phyloP scores from a whole-genome alignment of 2,329 filamentous ascomycete genomes.

The Waltergamsia citrina region DNA sequence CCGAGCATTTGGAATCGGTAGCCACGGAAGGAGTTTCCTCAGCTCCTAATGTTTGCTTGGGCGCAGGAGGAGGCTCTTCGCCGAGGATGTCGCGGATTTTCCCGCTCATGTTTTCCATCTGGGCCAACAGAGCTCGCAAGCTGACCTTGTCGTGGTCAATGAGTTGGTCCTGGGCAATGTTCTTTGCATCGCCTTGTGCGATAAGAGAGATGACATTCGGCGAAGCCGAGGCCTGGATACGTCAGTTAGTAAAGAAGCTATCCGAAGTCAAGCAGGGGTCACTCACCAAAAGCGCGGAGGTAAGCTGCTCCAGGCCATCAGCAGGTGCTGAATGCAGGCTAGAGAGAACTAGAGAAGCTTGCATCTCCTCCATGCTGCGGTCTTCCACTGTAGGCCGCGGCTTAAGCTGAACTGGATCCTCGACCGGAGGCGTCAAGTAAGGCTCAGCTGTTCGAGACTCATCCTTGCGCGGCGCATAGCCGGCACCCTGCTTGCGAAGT shows the following conservation, averaged over 20 bases:
- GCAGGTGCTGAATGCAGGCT: constrained; percentile 42
- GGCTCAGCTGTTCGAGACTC: constrained; percentile 19
- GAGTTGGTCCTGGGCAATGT: constrained; percentile 29
- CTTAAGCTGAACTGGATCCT: constrained; percentile 10
- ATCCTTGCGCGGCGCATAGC: constrained; percentile 20
- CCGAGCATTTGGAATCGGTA: constrained; percentile 12
- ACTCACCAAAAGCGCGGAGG: constrained; percentile 55
- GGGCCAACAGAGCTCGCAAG: constrained; percentile 37
- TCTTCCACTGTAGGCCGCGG: constrained; percentile 23
- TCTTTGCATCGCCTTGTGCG: constrained; percentile 33
- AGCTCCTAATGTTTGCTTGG: constrained; percentile 9
- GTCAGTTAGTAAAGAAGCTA: constrained; percentile 5
- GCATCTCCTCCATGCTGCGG: constrained; percentile 50
- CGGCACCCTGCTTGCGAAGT: constrained; percentile 26
- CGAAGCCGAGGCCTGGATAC: constrained; percentile 31
- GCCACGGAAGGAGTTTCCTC: constrained; percentile 12
- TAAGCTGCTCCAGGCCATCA: constrained; percentile 41
- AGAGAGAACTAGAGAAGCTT: constrained; percentile 55
- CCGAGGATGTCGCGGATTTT: constrained; percentile 30
- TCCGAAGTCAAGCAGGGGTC: not conserved
- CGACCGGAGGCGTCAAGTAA: constrained; percentile 12
- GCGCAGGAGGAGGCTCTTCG: constrained; percentile 10
- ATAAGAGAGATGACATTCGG: constrained; percentile 36
- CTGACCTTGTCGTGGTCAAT: constrained; percentile 30
- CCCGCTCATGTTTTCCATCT: constrained; percentile 33